Percentiles rank a stretch among this genome's conserved stretches.
These are phyloP conservation scores for Amphicarpaea edgeworthii DNA, from an alignment of 306 rosid species.

Conservation along the genomic window DNA sequence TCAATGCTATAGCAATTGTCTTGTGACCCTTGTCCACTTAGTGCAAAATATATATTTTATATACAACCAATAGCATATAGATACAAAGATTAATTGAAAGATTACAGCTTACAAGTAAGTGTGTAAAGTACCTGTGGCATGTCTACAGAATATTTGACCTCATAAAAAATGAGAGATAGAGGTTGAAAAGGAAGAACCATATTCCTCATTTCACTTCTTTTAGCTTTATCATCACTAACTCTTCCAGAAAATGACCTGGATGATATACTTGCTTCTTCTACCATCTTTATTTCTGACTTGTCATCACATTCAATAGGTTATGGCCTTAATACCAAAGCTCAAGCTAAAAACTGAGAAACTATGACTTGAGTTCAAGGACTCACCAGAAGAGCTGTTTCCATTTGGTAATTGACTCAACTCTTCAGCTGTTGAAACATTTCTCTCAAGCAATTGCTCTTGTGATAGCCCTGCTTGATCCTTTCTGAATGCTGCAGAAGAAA, in stretches of 20 bases:
- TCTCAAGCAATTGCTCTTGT: conserved; percentile 66
- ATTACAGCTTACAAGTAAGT: background rate
- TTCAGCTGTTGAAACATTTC: conserved; percentile 58
- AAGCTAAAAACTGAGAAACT: conserved; percentile 28
- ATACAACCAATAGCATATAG: background rate
- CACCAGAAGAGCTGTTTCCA: conserved; percentile 42
- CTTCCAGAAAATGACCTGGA: conserved; percentile 40
- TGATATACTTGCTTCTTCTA: conserved; percentile 39
- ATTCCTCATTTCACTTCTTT: conserved; percentile 50
- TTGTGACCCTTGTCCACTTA: no score
- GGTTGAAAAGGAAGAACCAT: conserved; percentile 82
- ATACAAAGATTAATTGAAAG: background rate
- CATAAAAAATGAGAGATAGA: conserved; percentile 74
- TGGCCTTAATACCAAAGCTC: conserved; percentile 14
- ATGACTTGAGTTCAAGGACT: conserved; percentile 31
- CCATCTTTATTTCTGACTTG: conserved; percentile 47
- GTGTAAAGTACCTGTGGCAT: conserved; percentile 71
- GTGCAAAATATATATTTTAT: no score
- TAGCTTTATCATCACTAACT: conserved; percentile 46
- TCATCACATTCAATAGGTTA: conserved; percentile 35
- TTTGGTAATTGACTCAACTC: conserved; percentile 32
- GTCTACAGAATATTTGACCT: conserved; percentile 78
- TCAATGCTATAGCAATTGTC: no score
- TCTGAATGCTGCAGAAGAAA: conserved; percentile 49
- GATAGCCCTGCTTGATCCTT: conserved; percentile 64